Evolutionary conservation across 2,329 filamentous ascomycete species (phyloP).

Genomic region (Colletotrichum tabaci): DNA sequence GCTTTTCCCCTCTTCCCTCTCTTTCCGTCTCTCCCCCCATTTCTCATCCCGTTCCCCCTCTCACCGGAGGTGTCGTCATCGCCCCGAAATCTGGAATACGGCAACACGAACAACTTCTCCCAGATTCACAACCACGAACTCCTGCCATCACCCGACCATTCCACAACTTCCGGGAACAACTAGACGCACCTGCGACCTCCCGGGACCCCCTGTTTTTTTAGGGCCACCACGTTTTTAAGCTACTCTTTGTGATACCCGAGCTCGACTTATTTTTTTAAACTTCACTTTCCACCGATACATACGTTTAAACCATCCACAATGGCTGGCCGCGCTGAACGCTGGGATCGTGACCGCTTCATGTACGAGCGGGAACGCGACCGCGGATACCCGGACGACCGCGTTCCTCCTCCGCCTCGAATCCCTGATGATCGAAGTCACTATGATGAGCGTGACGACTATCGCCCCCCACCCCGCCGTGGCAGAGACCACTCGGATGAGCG

Average conservation of each 20-base stretch:
- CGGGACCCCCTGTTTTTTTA: background rate
- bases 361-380: constrained; percentile 61
- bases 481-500: constrained; percentile 67
- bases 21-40: background rate
- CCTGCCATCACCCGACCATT: constrained; percentile 35
- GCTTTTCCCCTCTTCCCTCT: constrained; percentile 39
- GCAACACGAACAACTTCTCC: constrained; percentile 29
- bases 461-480: constrained; percentile 49
- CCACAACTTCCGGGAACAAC: constrained; percentile 12
- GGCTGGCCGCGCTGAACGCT: constrained; percentile 59
- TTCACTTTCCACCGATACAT: constrained; percentile 5
- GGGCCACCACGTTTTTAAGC: constrained; percentile 14
- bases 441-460: constrained; percentile 43
- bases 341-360: constrained; percentile 70
- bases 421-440: constrained; percentile 58
- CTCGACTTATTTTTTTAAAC: constrained; percentile 1
- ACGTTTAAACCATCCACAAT: constrained; percentile 35
- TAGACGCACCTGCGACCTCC: background rate
- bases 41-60: background rate
- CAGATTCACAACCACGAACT: constrained; percentile 19
- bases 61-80: constrained; percentile 39
- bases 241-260: constrained; percentile 28
- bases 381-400: constrained; percentile 64
- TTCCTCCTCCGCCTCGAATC: constrained; percentile 45
- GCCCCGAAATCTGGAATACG: constrained; percentile 31